Percentiles rank a stretch among this genome's conserved stretches.
phyloP scores from a whole-genome alignment of 164 flowering plant species.

The Amborella trichopoda region DNA sequence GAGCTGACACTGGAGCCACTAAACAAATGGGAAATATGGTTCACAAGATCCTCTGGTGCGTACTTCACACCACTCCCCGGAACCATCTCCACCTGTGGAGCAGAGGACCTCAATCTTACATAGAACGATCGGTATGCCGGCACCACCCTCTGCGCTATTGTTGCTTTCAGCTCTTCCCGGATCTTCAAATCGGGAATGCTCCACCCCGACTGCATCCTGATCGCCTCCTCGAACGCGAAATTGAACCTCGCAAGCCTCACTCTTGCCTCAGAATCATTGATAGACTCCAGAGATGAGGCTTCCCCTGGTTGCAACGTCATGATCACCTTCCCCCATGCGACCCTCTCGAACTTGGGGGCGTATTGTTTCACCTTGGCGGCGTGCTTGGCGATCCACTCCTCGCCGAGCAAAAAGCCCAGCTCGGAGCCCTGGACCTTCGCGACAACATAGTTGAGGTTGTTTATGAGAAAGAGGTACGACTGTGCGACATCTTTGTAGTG shows the following conservation, averaged over 20 bases:
- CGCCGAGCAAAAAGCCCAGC: constrained; percentile 41
- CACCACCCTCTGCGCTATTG: constrained; percentile 27
- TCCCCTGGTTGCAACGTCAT: no score
- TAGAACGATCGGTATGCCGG: constrained; percentile 36
- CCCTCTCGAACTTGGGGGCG: constrained; percentile 29
- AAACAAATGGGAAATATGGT: no score
- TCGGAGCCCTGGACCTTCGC: constrained; percentile 29
- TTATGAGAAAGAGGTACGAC: constrained; percentile 50
- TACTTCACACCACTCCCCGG: no score
- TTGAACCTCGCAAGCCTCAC: no score
- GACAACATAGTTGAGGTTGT: constrained; percentile 50
- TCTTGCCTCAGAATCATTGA: no score
- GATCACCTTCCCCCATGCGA: constrained; percentile 54
- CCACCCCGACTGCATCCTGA: constrained; percentile 27
- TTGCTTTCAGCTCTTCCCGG: constrained; percentile 37
- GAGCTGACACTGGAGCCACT: no score
- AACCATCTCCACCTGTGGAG: no score
- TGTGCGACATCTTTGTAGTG: constrained; percentile 40
- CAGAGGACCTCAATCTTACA: constrained; percentile 20
- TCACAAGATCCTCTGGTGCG: no score
- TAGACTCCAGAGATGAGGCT: no score
- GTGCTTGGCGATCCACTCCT: constrained; percentile 40
- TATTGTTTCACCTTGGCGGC: constrained; percentile 33
- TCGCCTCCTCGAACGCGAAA: constrained; percentile 29
- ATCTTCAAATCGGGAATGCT: constrained; percentile 33